phyloP scores from a whole-genome alignment of 31 red algal genomes.

The Endocladia muricata region DNA sequence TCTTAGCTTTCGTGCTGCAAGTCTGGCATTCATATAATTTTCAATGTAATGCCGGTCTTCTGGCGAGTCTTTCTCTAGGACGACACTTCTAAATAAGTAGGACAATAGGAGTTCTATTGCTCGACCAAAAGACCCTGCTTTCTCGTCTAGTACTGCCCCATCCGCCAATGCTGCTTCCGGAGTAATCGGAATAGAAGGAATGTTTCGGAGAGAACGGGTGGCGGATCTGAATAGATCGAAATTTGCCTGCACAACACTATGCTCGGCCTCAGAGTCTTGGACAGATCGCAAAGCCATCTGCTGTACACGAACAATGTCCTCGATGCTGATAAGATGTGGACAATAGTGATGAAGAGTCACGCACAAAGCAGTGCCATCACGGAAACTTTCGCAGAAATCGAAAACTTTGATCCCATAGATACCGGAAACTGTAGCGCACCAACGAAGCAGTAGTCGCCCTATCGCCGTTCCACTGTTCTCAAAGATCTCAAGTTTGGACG shows the following conservation, averaged over 20 bases:
- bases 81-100: constrained; percentile 42
- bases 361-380: constrained; percentile 58
- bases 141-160: constrained; percentile 16
- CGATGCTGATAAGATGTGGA: constrained; percentile 28
- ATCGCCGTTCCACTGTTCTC: constrained; percentile 23
- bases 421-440: constrained; percentile 51
- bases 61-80: neutral
- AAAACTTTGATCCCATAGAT: constrained; percentile 54
- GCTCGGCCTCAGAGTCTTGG: constrained; percentile 16
- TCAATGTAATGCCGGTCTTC: neutral
- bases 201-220: constrained; percentile 16
- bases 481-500: constrained; percentile 37
- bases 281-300: constrained; percentile 14
- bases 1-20: no score
- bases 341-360: constrained; percentile 53
- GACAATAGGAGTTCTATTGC: constrained; percentile 41
- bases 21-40: neutral
- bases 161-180: constrained; percentile 24
- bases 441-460: constrained; percentile 24
- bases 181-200: constrained; percentile 44
- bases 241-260: constrained; percentile 36
- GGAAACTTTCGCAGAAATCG: constrained; percentile 72
- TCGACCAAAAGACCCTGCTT: constrained; percentile 54
- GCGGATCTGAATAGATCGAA: constrained; percentile 41
- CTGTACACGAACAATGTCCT: constrained; percentile 25